phyloP scores from a whole-genome alignment of 768 basidiomycete species.

The Pulveroboletus sp. region DNA sequence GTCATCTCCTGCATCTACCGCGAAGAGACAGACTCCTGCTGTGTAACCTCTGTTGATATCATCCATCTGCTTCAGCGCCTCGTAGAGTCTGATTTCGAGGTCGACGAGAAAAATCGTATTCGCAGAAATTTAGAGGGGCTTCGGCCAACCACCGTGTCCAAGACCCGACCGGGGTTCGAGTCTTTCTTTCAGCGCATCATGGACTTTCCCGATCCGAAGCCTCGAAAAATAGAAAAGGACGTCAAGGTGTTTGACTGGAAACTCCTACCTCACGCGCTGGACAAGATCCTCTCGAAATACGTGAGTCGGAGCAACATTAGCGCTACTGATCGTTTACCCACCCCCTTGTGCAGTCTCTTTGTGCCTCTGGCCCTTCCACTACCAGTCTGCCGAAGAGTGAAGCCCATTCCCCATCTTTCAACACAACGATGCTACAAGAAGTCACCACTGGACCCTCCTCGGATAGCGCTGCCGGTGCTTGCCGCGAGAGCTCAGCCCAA shows the following conservation, averaged over 20 bases:
- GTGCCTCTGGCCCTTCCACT: slow-evolving; percentile 39
- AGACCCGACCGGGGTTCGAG: slow-evolving; percentile 73
- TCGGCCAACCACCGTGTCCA: slow-evolving; percentile 84
- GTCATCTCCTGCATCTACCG: slow-evolving; percentile 96
- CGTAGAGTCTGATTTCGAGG: slow-evolving; percentile 70
- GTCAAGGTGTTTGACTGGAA: slow-evolving; percentile 84
- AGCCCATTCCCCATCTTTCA: slow-evolving; percentile 31
- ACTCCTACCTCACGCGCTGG: slow-evolving; percentile 62
- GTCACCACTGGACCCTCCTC: slow-evolving; percentile 12
- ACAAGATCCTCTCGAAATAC: slow-evolving; percentile 82
- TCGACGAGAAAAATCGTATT: slow-evolving; percentile 97
- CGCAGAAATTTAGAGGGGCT: slow-evolving; percentile 92
- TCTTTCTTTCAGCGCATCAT: slow-evolving; percentile 95
- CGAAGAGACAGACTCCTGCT: slow-evolving; percentile 69
- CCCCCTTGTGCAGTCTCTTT: slow-evolving; percentile 39
- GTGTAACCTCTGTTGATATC: slow-evolving; percentile 93
- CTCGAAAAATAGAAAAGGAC: slow-evolving; percentile 96
- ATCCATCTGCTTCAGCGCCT: slow-evolving; percentile 85
- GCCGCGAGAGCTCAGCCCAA: slow-evolving; percentile 5
- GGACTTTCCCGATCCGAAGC: slow-evolving; percentile 92
- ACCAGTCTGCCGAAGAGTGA: slow-evolving; percentile 17
- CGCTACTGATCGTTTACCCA: neutral
- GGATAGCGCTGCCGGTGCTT: slow-evolving; percentile 5
- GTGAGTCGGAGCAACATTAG: slow-evolving; percentile 39
- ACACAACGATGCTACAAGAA: slow-evolving; percentile 19